Evolutionary conservation across 2,329 filamentous ascomycete species (phyloP).

Genomic region (Botrytis fabae): DNA sequence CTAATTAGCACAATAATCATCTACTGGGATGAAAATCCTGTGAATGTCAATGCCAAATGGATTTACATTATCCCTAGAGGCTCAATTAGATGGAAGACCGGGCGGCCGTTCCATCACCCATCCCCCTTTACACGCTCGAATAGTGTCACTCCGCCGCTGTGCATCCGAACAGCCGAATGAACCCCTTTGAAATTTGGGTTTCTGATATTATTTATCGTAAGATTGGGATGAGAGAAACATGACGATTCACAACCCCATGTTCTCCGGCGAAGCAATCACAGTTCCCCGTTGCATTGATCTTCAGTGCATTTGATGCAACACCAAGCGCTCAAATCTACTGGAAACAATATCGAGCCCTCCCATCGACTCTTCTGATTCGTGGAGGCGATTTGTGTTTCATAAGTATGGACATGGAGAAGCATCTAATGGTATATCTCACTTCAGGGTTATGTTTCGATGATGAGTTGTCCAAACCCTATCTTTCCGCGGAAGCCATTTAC

Average conservation of each 20-base stretch:
- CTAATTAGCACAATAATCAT: not conserved
- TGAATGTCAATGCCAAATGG: not conserved
- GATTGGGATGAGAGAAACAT: conserved; percentile 9
- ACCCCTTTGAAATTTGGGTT: conserved; percentile 17
- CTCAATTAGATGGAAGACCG: not conserved
- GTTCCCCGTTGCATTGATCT: conserved; percentile 25
- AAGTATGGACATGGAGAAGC: not conserved
- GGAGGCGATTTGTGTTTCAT: not conserved
- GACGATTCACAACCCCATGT: conserved; percentile 7
- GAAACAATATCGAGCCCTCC: conserved; percentile 5
- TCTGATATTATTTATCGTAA: conserved; percentile 17
- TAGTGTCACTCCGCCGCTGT: not conserved
- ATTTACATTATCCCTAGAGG: not conserved
- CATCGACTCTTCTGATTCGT: not conserved
- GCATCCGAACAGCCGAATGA: conserved; percentile 15
- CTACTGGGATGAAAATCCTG: not conserved
- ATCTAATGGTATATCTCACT: not conserved
- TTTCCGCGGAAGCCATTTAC: not conserved
- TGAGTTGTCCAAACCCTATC: conserved; percentile 3
- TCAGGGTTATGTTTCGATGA: not conserved
- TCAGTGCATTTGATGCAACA: conserved; percentile 20
- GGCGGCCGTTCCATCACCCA: not conserved
- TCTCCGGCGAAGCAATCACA: conserved; percentile 17
- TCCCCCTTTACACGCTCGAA: conserved; percentile 7
- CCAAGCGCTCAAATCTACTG: conserved; percentile 9